Evolutionary conservation across 2,329 filamentous ascomycete species (phyloP).

Genomic region (Botryosphaeria agaves): DNA sequence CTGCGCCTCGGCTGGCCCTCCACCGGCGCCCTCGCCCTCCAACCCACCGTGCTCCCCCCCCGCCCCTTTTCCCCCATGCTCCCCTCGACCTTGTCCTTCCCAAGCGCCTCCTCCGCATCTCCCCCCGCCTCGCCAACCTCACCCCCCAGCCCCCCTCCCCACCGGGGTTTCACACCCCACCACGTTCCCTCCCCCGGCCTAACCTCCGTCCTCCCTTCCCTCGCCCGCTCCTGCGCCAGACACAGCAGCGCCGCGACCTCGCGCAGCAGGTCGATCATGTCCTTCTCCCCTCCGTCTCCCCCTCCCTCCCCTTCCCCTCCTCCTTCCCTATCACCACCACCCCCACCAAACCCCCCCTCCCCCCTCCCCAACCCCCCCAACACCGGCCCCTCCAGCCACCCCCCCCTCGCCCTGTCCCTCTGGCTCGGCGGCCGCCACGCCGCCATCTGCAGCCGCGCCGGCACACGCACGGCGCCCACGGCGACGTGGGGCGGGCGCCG

Average conservation of each 20-base stretch:
- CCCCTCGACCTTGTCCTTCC: no score
- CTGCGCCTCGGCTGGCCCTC: conserved; percentile 12
- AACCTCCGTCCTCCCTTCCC: conserved; percentile 33
- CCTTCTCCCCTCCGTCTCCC: conserved; percentile 4
- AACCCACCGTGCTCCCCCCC: background rate
- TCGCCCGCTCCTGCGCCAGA: conserved; percentile 41
- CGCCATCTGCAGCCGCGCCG: conserved; percentile 37
- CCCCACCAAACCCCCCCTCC: conserved; percentile 34
- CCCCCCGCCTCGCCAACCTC: conserved; percentile 16
- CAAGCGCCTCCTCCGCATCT: conserved; percentile 11
- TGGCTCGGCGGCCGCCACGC: conserved; percentile 36
- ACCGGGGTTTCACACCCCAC: conserved; percentile 40
- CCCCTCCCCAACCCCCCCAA: conserved; percentile 36
- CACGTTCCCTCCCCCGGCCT: conserved; percentile 38
- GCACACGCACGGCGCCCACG: conserved; percentile 33
- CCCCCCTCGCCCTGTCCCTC: conserved; percentile 31
- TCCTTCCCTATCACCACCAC: background rate
- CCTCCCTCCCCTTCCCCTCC: conserved; percentile 9
- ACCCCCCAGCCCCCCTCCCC: conserved; percentile 35
- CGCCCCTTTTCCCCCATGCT: conserved; percentile 1
- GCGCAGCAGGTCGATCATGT: conserved; percentile 34
- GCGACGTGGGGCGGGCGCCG: conserved; percentile 28
- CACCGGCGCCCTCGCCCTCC: conserved; percentile 9
- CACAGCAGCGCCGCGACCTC: conserved; percentile 40
- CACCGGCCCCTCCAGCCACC: conserved; percentile 40